phyloP scores from a whole-genome alignment of 345 rosid genomes.

The Clausena lansium region DNA sequence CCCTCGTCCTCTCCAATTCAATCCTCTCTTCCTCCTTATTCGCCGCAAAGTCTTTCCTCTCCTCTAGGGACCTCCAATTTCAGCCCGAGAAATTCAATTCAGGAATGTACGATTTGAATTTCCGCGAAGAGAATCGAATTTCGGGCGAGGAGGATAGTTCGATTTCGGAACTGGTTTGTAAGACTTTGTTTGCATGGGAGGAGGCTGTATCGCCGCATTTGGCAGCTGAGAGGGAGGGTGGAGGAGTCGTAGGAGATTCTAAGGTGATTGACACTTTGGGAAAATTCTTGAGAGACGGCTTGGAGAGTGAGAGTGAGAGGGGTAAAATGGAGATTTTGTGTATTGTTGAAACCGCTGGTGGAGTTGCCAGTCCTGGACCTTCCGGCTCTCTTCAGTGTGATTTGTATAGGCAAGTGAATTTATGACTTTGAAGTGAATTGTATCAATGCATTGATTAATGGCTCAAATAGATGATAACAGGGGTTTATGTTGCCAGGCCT shows the following conservation, averaged over 20 bases:
- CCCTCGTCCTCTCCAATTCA: conserved; percentile 58
- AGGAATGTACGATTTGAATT: conserved; percentile 52
- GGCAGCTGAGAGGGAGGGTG: conserved; percentile 76
- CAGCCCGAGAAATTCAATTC: neutral
- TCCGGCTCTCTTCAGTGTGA: conserved; percentile 93
- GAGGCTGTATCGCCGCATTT: conserved; percentile 91
- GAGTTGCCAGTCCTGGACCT: conserved; percentile 92
- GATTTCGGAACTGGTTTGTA: conserved; percentile 50
- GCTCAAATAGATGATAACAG: too few species aligned
- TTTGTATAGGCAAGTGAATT: conserved; percentile 57
- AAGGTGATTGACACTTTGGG: conserved; percentile 44
- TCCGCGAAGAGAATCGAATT: conserved; percentile 38
- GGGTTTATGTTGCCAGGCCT: conserved; percentile 45
- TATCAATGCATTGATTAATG: too few species aligned
- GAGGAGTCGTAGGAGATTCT: conserved; percentile 40
- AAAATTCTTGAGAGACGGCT: conserved; percentile 40
- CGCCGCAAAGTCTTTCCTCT: conserved; percentile 37
- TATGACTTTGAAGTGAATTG: too few species aligned
- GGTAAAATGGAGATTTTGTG: conserved; percentile 41
- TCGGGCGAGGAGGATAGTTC: conserved; percentile 20
- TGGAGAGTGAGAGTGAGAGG: conserved; percentile 25
- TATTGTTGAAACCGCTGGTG: conserved; percentile 92
- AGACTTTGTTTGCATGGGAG: conserved; percentile 78
- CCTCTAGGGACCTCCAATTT: conserved; percentile 11
- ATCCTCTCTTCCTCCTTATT: conserved; percentile 56